Base-by-base conservation (phyloP, 495 filamentous ascomycete species). In the Neurospora tetraspora region DNA sequence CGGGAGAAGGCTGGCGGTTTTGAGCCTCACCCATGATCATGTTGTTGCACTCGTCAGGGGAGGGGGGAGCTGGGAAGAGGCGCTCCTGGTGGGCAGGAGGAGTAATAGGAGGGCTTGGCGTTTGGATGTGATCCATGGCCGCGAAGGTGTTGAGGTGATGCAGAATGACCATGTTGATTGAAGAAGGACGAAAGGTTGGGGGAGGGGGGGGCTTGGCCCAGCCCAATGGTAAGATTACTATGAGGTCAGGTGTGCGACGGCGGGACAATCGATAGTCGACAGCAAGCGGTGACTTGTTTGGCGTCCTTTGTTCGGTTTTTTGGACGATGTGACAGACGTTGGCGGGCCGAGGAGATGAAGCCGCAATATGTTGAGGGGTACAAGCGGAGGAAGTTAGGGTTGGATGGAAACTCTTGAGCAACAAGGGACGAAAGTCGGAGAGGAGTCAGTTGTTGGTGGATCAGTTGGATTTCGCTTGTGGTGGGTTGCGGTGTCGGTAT, bases 211-310 rank as follows among this genome's bases (percentile, higher is more conserved):
- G 68, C 70, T 75, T 74, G 71, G 76, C 71, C 71, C 43, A 69
- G 37, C n/a, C 61, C 42, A 38, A 42, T 34, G 70, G 73, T 70
- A 73, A 47, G 45, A 69, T 72, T 73, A 74, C 71, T 69, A 53
- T 42, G n/a, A 73, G 73, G 77, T 78, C 78, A 77, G 78, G 76
- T 76, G 77, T 72, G 77, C 68, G 76, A 65, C 27, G 53, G 53
- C 53, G 27, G 53, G 14, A 65, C 53, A 65, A 34, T 18, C 53
- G 12, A 65, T 34, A 34, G 14, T 65, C 34, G 27, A 65, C 27
- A 65, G 53, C 6, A 65, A 34, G 53, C 53, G 53, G 27, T 65
- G 53, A 65, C 53, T 65, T 65, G 53, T 65, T 65, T 65, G 53
- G 14, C 27, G 53, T 65, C 53, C 53, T 65, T 65, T 65, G 53